Percentiles rank a stretch among this genome's conserved stretches.
Conservation (phyloP, 2,329 filamentous ascomycete genomes). For the Curvularia hawaiiensis region DNA sequence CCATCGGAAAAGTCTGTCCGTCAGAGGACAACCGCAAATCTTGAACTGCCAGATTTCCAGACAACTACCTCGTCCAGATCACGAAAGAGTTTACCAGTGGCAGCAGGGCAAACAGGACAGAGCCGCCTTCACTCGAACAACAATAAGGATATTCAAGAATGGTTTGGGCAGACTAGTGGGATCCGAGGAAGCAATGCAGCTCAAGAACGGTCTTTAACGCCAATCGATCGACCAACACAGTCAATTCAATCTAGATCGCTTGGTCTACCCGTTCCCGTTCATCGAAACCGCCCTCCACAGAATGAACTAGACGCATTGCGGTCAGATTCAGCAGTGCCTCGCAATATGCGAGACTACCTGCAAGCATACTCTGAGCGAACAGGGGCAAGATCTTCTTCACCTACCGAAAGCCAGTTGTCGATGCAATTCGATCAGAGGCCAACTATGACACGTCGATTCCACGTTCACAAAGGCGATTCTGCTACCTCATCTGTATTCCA, state of each 20-base stretch:
- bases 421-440: not conserved
- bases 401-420: not conserved
- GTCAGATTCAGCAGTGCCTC: not conserved
- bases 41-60: not conserved
- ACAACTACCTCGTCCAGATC: not conserved
- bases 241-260: not conserved
- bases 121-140: conserved; percentile 12
- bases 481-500: not conserved
- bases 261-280: not conserved
- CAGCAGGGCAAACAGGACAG: conserved; percentile 1
- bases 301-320: not conserved
- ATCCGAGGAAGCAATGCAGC: no score
- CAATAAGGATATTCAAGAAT: conserved; percentile 35
- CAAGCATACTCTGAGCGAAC: not conserved
- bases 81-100: not conserved
- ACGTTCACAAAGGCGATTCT: not conserved
- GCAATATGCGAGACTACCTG: not conserved
- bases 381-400: not conserved
- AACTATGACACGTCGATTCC: not conserved
- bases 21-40: conserved; percentile 10
- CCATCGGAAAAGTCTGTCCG: not conserved
- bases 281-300: not conserved
- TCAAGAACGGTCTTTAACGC: conserved; percentile 11
- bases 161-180: conserved; percentile 18
- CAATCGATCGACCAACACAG: conserved; percentile 9